Evolutionary conservation across 495 filamentous ascomycete genomes (phyloP).

Genomic region (Talaromyces thailandensis): DNA sequence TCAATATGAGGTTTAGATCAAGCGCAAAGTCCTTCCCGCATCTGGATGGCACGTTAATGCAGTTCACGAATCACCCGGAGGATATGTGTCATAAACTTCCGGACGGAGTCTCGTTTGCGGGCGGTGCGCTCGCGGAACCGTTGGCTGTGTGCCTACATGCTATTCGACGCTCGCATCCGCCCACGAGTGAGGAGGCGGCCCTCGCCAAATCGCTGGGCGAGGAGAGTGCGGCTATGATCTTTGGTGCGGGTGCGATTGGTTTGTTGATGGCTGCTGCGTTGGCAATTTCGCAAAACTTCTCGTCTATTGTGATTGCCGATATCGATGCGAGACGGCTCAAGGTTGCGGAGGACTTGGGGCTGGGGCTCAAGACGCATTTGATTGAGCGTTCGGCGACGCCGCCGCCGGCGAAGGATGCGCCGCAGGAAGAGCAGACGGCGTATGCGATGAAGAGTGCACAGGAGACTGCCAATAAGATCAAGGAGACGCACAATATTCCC

Average conservation of each 20-base stretch:
- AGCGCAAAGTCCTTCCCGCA: slow-evolving; percentile 74
- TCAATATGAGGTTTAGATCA: slow-evolving; percentile 65
- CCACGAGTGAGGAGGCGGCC: slow-evolving; percentile 21
- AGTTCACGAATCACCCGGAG: slow-evolving; percentile 67
- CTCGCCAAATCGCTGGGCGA: slow-evolving; percentile 13
- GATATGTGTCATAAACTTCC: slow-evolving; percentile 49
- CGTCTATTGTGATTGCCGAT: slow-evolving; percentile 70
- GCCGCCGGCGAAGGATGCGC: slow-evolving; percentile 26
- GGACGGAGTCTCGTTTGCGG: slow-evolving; percentile 47
- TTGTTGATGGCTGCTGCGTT: slow-evolving; percentile 54
- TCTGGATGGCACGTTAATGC: slow-evolving; percentile 75
- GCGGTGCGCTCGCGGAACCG: slow-evolving; percentile 72
- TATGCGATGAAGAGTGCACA: slow-evolving; percentile 31
- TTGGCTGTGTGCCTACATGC: slow-evolving; percentile 75
- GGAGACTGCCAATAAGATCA: slow-evolving; percentile 32
- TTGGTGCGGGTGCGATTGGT: slow-evolving; percentile 77
- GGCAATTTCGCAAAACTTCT: slow-evolving; percentile 56
- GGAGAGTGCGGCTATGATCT: slow-evolving; percentile 53
- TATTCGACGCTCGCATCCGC: slow-evolving; percentile 48
- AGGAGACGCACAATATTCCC: slow-evolving; percentile 34
- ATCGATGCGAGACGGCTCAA: slow-evolving; percentile 63
- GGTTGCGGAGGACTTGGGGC: slow-evolving; percentile 62
- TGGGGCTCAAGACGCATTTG: slow-evolving; percentile 53
- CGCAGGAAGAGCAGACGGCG: slow-evolving; percentile 30
- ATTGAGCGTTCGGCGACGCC: slow-evolving; percentile 42